These are phyloP conservation scores for Musa beccarii DNA, from an alignment of 176 grass and related monocot species.

Conservation along the genomic window DNA sequence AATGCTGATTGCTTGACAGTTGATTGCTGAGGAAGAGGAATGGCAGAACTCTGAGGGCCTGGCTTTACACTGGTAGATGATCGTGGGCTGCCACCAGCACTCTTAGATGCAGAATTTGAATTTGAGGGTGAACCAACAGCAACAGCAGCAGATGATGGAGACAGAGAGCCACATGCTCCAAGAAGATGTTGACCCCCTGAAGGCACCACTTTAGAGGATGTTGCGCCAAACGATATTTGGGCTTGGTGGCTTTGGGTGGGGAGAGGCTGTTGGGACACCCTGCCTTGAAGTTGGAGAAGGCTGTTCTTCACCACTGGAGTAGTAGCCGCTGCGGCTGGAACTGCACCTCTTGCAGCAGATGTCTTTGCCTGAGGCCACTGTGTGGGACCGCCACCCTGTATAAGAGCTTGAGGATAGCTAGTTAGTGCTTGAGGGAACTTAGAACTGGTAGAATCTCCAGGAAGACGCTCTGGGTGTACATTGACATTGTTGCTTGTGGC, in stretches of 20 bases:
- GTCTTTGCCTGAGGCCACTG: slow-evolving; percentile 58
- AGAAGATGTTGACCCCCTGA: slow-evolving; percentile 41
- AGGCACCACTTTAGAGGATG: slow-evolving; percentile 46
- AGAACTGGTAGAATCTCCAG: slow-evolving; percentile 7
- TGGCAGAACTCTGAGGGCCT: slow-evolving; percentile 18
- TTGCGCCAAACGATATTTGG: slow-evolving; percentile 51
- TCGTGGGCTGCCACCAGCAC: slow-evolving; percentile 53
- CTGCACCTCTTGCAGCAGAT: slow-evolving; percentile 36
- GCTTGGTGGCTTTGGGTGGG: slow-evolving; percentile 53
- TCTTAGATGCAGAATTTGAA: slow-evolving; percentile 56
- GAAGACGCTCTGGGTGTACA: slow-evolving; percentile 29
- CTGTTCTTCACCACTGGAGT: slow-evolving; percentile 51
- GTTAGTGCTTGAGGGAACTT: slow-evolving; percentile 37
- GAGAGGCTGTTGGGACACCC: slow-evolving; percentile 37
- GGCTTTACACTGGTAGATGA: slow-evolving; percentile 49
- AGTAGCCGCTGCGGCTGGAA: slow-evolving; percentile 27
- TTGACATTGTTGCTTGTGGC: slow-evolving; percentile 38
- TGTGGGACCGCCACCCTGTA: slow-evolving; percentile 37
- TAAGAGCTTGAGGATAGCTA: slow-evolving; percentile 36
- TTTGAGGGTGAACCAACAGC: slow-evolving; percentile 60
- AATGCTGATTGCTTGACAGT: slow-evolving; percentile 52
- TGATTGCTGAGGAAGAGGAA: slow-evolving; percentile 51
- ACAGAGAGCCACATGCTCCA: slow-evolving; percentile 36
- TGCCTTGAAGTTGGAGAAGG: slow-evolving; percentile 48
- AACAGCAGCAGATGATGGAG: slow-evolving; percentile 55